Percentiles rank a stretch among this genome's conserved stretches.
Conservation (phyloP, 331 rosid species). For the Acacia concinna region DNA sequence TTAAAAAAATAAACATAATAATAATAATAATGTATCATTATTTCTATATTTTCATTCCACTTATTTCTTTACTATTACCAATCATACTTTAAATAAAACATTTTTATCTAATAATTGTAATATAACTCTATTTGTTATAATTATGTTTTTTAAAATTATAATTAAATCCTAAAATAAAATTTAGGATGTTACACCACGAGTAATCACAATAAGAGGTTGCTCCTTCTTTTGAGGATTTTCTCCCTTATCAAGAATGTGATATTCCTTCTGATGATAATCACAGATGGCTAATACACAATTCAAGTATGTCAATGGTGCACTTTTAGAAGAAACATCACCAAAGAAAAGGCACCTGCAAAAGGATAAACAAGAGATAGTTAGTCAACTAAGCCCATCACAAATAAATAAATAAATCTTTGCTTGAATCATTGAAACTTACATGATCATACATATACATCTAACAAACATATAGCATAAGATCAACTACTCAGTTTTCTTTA, state of each 20-base stretch:
- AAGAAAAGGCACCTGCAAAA: constrained; percentile 89
- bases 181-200: too few species aligned
- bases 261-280: constrained; percentile 61
- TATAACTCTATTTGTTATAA: too few species aligned
- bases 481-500: not conserved
- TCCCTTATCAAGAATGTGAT: constrained; percentile 45
- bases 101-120: too few species aligned
- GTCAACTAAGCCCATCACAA: constrained; percentile 29
- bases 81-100: too few species aligned
- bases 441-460: not conserved
- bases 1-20: too few species aligned
- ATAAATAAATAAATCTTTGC: constrained; percentile 15
- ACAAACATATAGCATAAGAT: constrained; percentile 2
- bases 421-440: not conserved
- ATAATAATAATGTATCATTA: too few species aligned
- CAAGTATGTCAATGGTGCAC: constrained; percentile 65
- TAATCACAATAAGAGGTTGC: constrained; percentile 83
- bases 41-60: too few species aligned
- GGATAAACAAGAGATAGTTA: constrained; percentile 22
- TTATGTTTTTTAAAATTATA: too few species aligned
- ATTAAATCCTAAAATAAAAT: too few species aligned
- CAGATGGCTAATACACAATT: constrained; percentile 48
- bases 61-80: too few species aligned
- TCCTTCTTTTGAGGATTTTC: constrained; percentile 44
- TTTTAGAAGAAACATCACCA: constrained; percentile 78